phyloP scores from a whole-genome alignment of 441 rosid species.

The Populus trichocarpa region DNA sequence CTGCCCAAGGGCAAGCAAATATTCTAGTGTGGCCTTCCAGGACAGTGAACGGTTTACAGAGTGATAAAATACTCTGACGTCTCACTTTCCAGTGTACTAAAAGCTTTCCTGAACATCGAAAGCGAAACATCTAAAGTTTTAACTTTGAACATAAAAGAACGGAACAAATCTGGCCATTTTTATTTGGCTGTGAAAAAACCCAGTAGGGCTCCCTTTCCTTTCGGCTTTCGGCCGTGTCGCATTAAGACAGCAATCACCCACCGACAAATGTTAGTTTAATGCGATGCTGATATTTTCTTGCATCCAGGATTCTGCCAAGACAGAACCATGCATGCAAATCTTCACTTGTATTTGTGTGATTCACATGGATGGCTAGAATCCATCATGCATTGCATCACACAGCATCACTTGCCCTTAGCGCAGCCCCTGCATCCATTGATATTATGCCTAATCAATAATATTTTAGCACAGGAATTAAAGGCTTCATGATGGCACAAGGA shows the following conservation, averaged over 20 bases:
- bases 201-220: not conserved
- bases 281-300: not conserved
- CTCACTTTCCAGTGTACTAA: not conserved
- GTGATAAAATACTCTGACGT: not conserved
- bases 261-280: not conserved
- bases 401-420: not conserved
- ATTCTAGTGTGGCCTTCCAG: not conserved
- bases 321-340: not conserved
- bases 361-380: not conserved
- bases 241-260: not conserved
- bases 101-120: not conserved
- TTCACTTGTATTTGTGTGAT: not conserved
- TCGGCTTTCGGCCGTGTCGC: not conserved
- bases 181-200: not conserved
- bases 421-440: not conserved
- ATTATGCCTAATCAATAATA: not conserved
- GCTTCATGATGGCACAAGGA: constrained; percentile 17
- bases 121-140: not conserved
- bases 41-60: not conserved
- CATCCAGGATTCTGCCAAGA: not conserved
- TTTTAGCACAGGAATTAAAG: not conserved
- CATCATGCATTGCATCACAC: not conserved
- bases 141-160: not conserved
- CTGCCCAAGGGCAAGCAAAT: not conserved
- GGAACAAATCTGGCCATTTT: not conserved